These are phyloP conservation scores for Cadophora sp. DNA, from an alignment of 2,329 filamentous ascomycete genomes.

Conservation along the genomic window DNA sequence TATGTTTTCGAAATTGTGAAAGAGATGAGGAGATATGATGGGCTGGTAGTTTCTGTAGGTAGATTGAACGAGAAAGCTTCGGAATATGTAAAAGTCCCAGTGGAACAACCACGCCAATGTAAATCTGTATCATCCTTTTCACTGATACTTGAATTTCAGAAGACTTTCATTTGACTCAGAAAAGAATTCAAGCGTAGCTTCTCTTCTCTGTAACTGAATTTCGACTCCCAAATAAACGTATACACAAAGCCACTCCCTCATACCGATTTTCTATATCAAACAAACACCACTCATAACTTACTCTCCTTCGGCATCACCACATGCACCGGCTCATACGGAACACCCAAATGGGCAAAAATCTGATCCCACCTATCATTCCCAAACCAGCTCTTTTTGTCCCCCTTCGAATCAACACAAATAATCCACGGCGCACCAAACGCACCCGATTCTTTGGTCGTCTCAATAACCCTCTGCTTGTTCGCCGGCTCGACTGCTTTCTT, in stretches of 20 bases:
- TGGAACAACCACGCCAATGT: no score
- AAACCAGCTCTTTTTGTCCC: constrained; percentile 32
- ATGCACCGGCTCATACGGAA: constrained; percentile 31
- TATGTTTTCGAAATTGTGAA: constrained; percentile 34
- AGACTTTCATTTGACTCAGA: no score
- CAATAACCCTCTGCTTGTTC: constrained; percentile 34
- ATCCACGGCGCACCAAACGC: constrained; percentile 38
- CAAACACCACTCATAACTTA: neutral
- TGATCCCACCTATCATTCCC: constrained; percentile 39
- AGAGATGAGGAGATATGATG: no score
- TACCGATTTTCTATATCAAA: no score
- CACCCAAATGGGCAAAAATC: constrained; percentile 31
- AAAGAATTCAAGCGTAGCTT: no score
- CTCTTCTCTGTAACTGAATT: no score
- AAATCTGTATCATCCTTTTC: no score
- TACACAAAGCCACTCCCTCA: neutral
- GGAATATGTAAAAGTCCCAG: no score
- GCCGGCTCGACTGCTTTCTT: constrained; percentile 30
- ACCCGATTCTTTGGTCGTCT: constrained; percentile 27
- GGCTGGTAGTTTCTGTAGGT: no score
- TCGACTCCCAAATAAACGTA: neutral
- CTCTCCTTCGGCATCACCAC: constrained; percentile 12
- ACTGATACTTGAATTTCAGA: no score
- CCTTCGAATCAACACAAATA: constrained; percentile 27
- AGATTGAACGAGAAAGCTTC: no score